Base-by-base conservation (phyloP, 208 protist species). In the Trypanosoma lewisi region DNA sequence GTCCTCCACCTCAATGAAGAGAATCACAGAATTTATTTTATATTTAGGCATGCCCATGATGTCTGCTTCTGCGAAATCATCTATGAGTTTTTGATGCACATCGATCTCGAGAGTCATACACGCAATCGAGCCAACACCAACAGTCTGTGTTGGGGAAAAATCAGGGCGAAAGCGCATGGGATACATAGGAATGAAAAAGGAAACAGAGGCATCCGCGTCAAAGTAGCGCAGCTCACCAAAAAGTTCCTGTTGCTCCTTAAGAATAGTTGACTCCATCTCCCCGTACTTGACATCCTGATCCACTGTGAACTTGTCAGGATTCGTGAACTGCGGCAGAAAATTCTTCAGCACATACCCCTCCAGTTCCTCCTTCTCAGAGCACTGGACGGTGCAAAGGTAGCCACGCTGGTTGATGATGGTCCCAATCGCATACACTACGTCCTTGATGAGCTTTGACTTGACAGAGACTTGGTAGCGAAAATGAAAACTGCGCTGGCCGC, bases 31-130 rank as follows among this genome's bases (percentile, higher is more conserved):
- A 63, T 79, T 89, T 0, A 91, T 72, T 63, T 89, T 89, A 75
- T 90, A 93, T 63, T 80, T 87, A 30, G 79, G 77, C 67, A 92
- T 80, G n/a, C 87, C 87, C 9, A 73, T 78, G 34, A 96, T 76
- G 63, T 93, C 84, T 25, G 77, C 86, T 55, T 87, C 78, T 23
- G 73, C 78, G 23, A 76, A 56, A 65, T 92, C 83, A 30, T 96
- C 89, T 34, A 96, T 79, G 59, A 91, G 76, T 42, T 66, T 77
- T 67, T 96, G 83, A 54, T 89, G 66, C 21, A 96, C 77, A 58
- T 80, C 71, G 12, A 96, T 63, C 61, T 96, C 83, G 11, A 96
- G 70, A 33, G 89, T 96, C 86, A 96, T 89, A 64, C 86, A 93
- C 0, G 89, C 87, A 58, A 96, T 92, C 54, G 84, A 92, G 31